phyloP scores from a whole-genome alignment of 2,329 filamentous ascomycete genomes.

The Lasiodiplodia sp. region DNA sequence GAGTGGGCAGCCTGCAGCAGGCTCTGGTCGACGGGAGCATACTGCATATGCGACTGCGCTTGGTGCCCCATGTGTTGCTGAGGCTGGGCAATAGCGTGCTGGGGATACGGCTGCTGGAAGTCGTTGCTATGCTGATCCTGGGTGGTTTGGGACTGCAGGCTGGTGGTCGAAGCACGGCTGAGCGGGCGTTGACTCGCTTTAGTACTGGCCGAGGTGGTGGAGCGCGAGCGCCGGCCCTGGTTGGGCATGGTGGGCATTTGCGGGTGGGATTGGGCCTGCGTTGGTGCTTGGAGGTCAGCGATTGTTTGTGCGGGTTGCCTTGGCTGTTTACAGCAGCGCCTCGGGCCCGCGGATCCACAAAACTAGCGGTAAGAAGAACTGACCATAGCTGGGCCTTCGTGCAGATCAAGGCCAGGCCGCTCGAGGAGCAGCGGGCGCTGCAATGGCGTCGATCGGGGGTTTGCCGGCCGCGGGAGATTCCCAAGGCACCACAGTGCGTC shows the following conservation, averaged over 20 bases:
- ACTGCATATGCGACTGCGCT: constrained; percentile 32
- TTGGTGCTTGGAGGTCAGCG: constrained; percentile 32
- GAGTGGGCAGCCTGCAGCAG: constrained; percentile 46
- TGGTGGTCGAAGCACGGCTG: constrained; percentile 59
- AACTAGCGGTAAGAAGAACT: constrained; percentile 27
- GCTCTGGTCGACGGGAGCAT: constrained; percentile 42
- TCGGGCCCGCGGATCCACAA: constrained; percentile 28
- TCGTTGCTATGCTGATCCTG: constrained; percentile 39
- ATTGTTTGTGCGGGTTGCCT: constrained; percentile 40
- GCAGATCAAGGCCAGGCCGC: constrained; percentile 23
- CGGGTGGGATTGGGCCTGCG: constrained; percentile 31
- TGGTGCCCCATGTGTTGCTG: constrained; percentile 35
- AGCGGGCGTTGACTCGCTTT: constrained; percentile 53
- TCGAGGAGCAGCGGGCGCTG: constrained; percentile 4
- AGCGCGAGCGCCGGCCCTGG: constrained; percentile 53
- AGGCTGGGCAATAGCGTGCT: constrained; percentile 33
- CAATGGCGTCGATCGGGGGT: constrained; percentile 27
- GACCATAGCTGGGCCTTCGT: constrained; percentile 21
- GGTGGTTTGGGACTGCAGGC: constrained; percentile 47
- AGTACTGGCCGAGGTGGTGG: constrained; percentile 54
- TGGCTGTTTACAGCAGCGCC: constrained; percentile 29
- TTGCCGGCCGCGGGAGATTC: constrained; percentile 20
- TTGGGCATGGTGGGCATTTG: constrained; percentile 40
- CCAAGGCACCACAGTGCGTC: constrained; percentile 16
- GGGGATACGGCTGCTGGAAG: constrained; percentile 32